Conservation (phyloP, 352 stramenopile genomes). For the Phytophthora niederhauseri region DNA sequence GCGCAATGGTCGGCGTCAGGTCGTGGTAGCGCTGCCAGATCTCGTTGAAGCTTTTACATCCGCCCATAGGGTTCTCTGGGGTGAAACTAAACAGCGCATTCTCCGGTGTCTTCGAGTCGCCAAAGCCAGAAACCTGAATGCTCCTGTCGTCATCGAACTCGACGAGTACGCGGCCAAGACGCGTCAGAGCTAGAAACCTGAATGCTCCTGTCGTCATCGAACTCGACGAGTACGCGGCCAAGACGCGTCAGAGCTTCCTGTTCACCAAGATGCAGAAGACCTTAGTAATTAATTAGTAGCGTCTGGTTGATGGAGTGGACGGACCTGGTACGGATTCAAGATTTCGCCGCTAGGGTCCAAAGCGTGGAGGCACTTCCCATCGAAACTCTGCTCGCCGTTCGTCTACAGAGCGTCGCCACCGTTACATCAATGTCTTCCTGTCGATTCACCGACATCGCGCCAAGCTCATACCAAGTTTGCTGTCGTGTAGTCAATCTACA, state of each 20-base stretch:
- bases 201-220: slow-evolving; percentile 86
- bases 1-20: slow-evolving; percentile 57
- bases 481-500: slow-evolving; percentile 73
- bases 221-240: slow-evolving; percentile 68
- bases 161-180: slow-evolving; percentile 66
- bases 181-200: slow-evolving; percentile 59
- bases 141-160: slow-evolving; percentile 84
- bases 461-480: slow-evolving; percentile 49
- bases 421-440: background rate
- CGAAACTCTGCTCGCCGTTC: slow-evolving; percentile 55
- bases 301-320: background rate
- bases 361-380: slow-evolving; percentile 59
- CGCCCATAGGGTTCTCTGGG: slow-evolving; percentile 37
- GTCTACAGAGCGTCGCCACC: slow-evolving; percentile 34
- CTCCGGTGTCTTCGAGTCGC: slow-evolving; percentile 54
- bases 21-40: slow-evolving; percentile 68
- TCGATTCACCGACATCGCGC: background rate
- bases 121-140: slow-evolving; percentile 78
- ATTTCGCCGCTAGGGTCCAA: slow-evolving; percentile 50
- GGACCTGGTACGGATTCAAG: slow-evolving; percentile 73
- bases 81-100: slow-evolving; percentile 53
- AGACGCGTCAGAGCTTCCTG: slow-evolving; percentile 39
- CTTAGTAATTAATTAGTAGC: background rate
- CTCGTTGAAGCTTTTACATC: slow-evolving; percentile 61
- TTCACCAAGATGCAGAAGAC: background rate